Percentiles rank a stretch among this genome's conserved stretches.
These are phyloP conservation scores for Codiaeum variegatum DNA, from an alignment of 441 rosid species.

Conservation along the genomic window DNA sequence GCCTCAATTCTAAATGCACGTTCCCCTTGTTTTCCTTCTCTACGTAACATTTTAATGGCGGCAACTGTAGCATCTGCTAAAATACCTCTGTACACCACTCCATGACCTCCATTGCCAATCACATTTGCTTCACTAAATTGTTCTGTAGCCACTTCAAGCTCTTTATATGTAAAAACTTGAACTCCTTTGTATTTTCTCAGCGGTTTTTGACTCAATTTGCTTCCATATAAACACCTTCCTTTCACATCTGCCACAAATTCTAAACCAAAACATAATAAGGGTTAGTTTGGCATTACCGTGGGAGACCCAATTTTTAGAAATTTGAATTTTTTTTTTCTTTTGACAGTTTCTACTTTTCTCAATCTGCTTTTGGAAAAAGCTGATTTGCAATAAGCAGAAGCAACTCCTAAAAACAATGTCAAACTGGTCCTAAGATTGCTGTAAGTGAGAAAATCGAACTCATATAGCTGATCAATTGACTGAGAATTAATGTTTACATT, in stretches of 20 bases:
- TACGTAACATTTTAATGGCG: slow-evolving; percentile 66
- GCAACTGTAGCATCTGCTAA: slow-evolving; percentile 69
- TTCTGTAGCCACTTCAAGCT: slow-evolving; percentile 65
- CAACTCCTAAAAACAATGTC: too few relatives aligned
- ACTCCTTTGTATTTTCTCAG: slow-evolving; percentile 37
- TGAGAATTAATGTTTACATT: too few relatives aligned
- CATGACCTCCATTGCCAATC: slow-evolving; percentile 54
- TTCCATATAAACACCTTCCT: slow-evolving; percentile 56
- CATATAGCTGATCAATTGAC: too few relatives aligned
- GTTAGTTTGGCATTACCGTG: too few relatives aligned
- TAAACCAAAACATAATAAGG: too few relatives aligned
- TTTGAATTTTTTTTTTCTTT: too few relatives aligned
- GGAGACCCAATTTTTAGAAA: too few relatives aligned
- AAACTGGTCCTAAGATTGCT: too few relatives aligned
- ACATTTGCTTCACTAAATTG: slow-evolving; percentile 55
- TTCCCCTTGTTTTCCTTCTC: slow-evolving; percentile 67
- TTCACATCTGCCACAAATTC: slow-evolving; percentile 51
- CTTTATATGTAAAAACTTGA: slow-evolving; percentile 83
- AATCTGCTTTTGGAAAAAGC: too few relatives aligned
- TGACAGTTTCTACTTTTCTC: too few relatives aligned
- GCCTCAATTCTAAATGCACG: slow-evolving; percentile 86
- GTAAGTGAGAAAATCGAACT: too few relatives aligned
- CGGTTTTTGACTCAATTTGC: slow-evolving; percentile 28
- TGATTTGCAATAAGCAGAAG: too few relatives aligned
- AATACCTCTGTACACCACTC: slow-evolving; percentile 69